These are phyloP conservation scores for Pyrus communis DNA, from an alignment of 306 rosid genomes.

Conservation along the genomic window DNA sequence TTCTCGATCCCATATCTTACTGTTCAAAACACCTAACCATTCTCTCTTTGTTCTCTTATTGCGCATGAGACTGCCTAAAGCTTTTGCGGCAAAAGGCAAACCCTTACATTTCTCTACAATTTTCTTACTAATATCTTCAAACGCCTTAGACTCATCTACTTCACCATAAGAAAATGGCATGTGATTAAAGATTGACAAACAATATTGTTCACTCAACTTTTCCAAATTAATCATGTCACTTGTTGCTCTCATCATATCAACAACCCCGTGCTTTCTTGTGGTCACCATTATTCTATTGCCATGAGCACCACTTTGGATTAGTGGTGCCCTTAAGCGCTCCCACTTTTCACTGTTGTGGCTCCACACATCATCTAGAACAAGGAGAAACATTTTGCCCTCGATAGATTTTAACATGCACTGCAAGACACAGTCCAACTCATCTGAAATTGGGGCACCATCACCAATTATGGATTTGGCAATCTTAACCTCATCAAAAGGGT, in stretches of 20 bases:
- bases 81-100: background rate
- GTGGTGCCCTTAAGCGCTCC: background rate
- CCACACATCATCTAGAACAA: slow-evolving; percentile 21
- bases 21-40: background rate
- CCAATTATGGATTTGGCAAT: background rate
- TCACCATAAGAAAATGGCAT: background rate
- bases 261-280: background rate
- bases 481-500: background rate
- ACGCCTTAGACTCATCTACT: background rate
- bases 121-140: background rate
- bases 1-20: background rate
- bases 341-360: background rate
- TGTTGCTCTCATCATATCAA: background rate
- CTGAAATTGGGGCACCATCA: background rate
- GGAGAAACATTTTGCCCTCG: background rate
- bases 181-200: background rate
- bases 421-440: background rate
- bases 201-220: background rate
- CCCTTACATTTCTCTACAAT: background rate
- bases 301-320: background rate
- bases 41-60: background rate
- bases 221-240: background rate
- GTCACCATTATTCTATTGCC: slow-evolving; percentile 11
- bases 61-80: slow-evolving; percentile 1
- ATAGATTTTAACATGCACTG: background rate